phyloP scores from a whole-genome alignment of 169 alveolate genomes.

The Perkinsus marinus region DNA sequence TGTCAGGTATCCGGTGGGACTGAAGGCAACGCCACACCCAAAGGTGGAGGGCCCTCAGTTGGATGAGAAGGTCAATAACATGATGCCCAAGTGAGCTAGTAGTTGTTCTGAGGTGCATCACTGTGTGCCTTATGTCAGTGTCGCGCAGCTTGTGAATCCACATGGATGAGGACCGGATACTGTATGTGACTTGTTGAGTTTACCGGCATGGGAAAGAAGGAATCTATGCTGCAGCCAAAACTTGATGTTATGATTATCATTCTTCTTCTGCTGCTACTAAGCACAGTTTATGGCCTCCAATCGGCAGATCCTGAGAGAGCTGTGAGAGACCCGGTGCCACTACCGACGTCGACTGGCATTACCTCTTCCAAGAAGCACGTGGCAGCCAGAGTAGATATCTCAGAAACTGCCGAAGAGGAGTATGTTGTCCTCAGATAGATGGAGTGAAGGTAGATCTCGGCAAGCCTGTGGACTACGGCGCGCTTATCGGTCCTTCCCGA shows the following conservation, averaged over 20 bases:
- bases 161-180: too few species aligned
- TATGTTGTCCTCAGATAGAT: not conserved
- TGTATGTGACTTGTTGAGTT: not conserved
- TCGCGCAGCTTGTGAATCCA: too few species aligned
- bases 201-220: not conserved
- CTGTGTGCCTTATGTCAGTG: too few species aligned
- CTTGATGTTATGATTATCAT: too few species aligned
- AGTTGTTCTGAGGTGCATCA: too few species aligned
- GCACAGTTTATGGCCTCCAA: not conserved
- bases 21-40: not conserved
- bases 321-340: not conserved
- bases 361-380: not conserved
- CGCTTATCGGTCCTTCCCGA: not conserved
- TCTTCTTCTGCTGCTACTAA: not conserved
- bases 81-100: not conserved
- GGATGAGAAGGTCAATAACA: not conserved
- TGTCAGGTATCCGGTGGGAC: not conserved
- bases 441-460: not conserved
- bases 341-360: not conserved
- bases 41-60: not conserved
- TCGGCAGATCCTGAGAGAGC: not conserved
- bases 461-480: not conserved
- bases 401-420: not conserved
- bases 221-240: not conserved
- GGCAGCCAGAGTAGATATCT: not conserved